phyloP scores from a whole-genome alignment of 2,329 filamentous ascomycete genomes.

The Xylaria arbuscula region DNA sequence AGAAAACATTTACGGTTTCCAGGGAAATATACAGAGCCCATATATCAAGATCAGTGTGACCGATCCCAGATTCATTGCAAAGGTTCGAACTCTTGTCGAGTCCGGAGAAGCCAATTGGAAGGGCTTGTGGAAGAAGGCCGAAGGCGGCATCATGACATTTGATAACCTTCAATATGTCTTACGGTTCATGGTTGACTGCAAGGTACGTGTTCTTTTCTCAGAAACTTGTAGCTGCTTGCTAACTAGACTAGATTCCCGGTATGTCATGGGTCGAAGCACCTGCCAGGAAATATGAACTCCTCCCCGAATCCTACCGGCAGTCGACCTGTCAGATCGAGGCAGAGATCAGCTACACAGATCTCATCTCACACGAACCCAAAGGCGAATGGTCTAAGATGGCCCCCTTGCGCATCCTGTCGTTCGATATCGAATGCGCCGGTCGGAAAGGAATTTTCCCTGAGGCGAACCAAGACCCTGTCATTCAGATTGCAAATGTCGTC shows the following conservation, averaged over 20 bases:
- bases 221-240: constrained; percentile 28
- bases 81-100: constrained; percentile 80
- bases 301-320: constrained; percentile 74
- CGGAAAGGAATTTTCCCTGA: constrained; percentile 98
- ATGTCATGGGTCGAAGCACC: constrained; percentile 98
- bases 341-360: constrained; percentile 80
- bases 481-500: constrained; percentile 97
- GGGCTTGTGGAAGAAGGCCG: constrained; percentile 80
- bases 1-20: constrained; percentile 93
- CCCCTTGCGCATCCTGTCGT: constrained; percentile 89
- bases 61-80: constrained; percentile 85
- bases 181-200: constrained; percentile 97
- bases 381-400: constrained; percentile 99
- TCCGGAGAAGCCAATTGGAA: constrained; percentile 86
- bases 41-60: constrained; percentile 94
- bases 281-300: constrained; percentile 75
- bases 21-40: constrained; percentile 90
- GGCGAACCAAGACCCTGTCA: constrained; percentile 89
- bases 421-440: constrained; percentile 98
- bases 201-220: constrained; percentile 60
- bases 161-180: constrained; percentile 96
- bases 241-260: constrained; percentile 73
- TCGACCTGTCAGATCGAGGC: constrained; percentile 98
- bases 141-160: constrained; percentile 84
- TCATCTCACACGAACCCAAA: constrained; percentile 87